Base-by-base conservation (phyloP, 2,329 filamentous ascomycete genomes). In the Ophiostoma piceae region DNA sequence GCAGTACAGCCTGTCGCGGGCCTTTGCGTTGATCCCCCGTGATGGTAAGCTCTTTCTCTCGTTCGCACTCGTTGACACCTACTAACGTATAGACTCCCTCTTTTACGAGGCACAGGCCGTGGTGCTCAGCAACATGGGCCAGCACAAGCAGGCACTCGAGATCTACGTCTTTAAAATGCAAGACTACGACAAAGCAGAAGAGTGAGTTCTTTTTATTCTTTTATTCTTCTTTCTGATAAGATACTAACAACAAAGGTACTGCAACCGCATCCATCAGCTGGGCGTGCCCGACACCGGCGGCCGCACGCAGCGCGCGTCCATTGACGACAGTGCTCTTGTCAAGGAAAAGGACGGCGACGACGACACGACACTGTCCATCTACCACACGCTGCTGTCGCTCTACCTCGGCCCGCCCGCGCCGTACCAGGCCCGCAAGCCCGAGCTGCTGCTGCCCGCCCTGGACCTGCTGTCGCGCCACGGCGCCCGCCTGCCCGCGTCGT, bases 81-180 rank as follows among this genome's bases (percentile, higher is more conserved):
- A 35, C 35, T 66, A 39, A 68, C 70, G 14, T 14, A 22, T 73
- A 94, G 92, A 97, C 77, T 83, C 93, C 0, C 84, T 87, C 2
- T 97, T 97, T 76, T 96, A 91, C 78, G 94, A 98, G 78, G 88
- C 92, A 1, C 89, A 94, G 72, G 95, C 95, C 7, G 90, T 98
- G 64, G 89, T 98, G 26, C 86, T 98, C 54, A 93, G 92, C 79
- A 96, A 95, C 75, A 97, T 98, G 92, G 92, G 92, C 7, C 90
- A 94, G 75, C 94, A 99, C 80, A 94, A 92, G 77, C 93, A 98
- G 79, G 95, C 95, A 0, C 82, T 99, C n/a, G 91, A 95, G 77
- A 97, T 99, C 68, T 99, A 97, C 77, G 94, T 98, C 37, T 99
- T 97, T 80, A 95, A 94, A 78, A 87, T 99, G 78, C 83, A 91